These are phyloP conservation scores for Grosmannia serpens DNA, from an alignment of 2,329 filamentous ascomycete genomes.

Conservation along the genomic window DNA sequence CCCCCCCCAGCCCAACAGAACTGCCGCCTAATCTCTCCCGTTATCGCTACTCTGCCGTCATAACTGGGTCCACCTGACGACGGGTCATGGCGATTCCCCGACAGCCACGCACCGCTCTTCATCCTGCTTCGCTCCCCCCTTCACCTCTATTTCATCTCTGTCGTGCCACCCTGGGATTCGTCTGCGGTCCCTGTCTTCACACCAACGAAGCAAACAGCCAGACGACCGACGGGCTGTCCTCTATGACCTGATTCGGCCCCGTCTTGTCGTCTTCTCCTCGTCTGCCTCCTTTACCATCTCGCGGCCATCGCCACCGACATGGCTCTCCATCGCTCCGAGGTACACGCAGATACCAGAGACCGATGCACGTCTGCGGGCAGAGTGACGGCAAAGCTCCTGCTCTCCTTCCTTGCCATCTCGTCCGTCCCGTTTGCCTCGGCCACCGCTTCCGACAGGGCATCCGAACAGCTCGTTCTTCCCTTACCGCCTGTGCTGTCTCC, in stretches of 20 bases:
- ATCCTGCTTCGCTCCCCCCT: neutral
- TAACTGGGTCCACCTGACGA: neutral
- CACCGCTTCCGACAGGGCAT: slow-evolving; percentile 16
- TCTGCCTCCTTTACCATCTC: neutral
- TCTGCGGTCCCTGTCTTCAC: neutral
- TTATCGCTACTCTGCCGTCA: neutral
- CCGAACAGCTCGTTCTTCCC: slow-evolving; percentile 32
- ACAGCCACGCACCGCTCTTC: neutral
- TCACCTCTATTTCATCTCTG: neutral
- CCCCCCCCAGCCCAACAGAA: neutral
- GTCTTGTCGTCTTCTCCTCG: neutral
- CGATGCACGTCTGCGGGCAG: slow-evolving; percentile 45
- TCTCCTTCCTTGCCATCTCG: slow-evolving; percentile 55
- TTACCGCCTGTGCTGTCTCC: slow-evolving; percentile 24
- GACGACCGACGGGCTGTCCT: neutral
- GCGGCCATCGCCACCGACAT: neutral
- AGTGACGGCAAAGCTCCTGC: slow-evolving; percentile 50
- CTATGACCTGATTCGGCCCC: neutral
- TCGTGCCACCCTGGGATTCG: neutral
- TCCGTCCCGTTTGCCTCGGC: slow-evolving; percentile 24
- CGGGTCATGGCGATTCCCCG: neutral
- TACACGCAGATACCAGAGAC: slow-evolving; percentile 15
- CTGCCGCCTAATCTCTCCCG: neutral
- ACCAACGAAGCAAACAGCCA: neutral
- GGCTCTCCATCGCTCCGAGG: neutral